phyloP scores from a whole-genome alignment of 208 protist genomes.

The Tetramitus jugosus region DNA sequence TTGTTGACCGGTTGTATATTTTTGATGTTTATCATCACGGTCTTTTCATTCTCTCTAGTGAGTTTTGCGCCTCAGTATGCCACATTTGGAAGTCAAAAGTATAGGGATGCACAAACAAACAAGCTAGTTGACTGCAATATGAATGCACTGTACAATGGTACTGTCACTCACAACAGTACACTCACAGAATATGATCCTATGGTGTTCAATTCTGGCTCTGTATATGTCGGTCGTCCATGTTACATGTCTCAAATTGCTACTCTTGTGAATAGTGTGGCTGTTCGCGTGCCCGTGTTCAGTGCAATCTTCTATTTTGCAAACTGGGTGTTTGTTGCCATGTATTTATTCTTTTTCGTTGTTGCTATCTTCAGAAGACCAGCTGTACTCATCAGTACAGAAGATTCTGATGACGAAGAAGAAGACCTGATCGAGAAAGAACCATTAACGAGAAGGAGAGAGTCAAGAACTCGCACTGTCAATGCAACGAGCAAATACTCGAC shows the following conservation, averaged over 20 bases:
- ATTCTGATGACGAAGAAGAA: neutral
- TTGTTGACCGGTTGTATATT: slow-evolving; percentile 13
- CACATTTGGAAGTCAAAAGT: slow-evolving; percentile 22
- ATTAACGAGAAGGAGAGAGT: no score
- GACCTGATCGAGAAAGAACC: no score
- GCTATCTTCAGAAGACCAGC: neutral
- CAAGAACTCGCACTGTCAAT: no score
- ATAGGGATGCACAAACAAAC: neutral
- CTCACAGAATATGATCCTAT: neutral
- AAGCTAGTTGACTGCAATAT: neutral
- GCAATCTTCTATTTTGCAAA: slow-evolving; percentile 9
- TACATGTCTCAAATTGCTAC: slow-evolving; percentile 1
- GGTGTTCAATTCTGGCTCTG: no score
- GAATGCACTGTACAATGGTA: neutral
- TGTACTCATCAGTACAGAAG: neutral
- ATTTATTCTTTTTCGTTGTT: neutral
- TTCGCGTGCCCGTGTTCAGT: neutral
- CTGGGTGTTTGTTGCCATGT: neutral
- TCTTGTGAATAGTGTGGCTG: neutral
- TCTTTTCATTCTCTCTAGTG: neutral
- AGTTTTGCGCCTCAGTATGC: slow-evolving; percentile 21
- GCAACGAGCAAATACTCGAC: no score
- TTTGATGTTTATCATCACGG: slow-evolving; percentile 17
- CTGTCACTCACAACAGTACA: neutral
- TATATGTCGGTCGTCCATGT: neutral